A percentile compares a stretch with the other conserved stretches of the same genome.
These are phyloP conservation scores for Fusarium poae DNA, from an alignment of 2,329 filamentous ascomycete genomes.

Conservation along the genomic window DNA sequence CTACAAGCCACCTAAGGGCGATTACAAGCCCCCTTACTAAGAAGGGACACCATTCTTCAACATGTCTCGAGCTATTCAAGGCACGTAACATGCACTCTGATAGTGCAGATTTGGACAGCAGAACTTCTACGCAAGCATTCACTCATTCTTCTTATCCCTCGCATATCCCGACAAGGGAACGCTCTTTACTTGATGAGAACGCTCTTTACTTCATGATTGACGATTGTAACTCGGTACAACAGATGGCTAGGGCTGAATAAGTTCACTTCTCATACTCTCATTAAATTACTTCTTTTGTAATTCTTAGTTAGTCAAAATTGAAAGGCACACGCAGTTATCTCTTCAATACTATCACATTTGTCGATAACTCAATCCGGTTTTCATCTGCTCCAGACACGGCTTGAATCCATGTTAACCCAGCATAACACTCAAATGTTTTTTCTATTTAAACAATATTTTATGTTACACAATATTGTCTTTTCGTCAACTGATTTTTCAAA, in stretches of 20 bases:
- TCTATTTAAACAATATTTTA: no score
- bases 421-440: not conserved
- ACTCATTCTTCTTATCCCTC: not conserved
- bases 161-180: not conserved
- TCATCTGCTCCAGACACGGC: not conserved
- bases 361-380: not conserved
- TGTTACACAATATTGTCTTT: not conserved
- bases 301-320: not conserved
- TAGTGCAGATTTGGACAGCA: no score
- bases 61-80: not conserved
- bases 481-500: not conserved
- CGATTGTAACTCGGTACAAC: not conserved
- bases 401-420: no score
- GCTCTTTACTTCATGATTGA: not conserved
- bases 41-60: not conserved
- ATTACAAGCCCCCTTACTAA: not conserved
- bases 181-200: not conserved
- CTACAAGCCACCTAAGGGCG: not conserved
- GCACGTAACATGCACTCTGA: not conserved
- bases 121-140: not conserved
- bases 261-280: slow-evolving; percentile 5
- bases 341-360: not conserved
- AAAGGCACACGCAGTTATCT: not conserved
- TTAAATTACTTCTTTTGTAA: not conserved
- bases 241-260: not conserved